phyloP scores from a whole-genome alignment of 1,139 yeast genomes.

The Geotrichum armillariae region DNA sequence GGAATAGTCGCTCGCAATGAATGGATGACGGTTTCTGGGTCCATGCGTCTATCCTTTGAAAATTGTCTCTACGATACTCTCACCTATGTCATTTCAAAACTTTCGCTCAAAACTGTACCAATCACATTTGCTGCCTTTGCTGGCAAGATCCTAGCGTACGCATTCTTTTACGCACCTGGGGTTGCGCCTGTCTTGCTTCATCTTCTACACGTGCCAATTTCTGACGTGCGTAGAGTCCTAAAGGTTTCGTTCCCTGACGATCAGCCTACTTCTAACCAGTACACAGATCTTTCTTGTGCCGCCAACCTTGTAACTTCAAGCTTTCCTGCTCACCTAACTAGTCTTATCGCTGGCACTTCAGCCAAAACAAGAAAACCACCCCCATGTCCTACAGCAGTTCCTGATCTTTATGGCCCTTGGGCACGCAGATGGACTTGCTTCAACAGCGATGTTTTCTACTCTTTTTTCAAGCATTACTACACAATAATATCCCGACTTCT shows the following conservation, averaged over 20 bases:
- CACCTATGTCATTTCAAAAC: conserved; percentile 53
- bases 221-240: conserved; percentile 38
- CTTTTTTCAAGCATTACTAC: conserved; percentile 71
- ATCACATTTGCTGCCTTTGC: conserved; percentile 66
- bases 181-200: conserved; percentile 64
- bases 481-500: conserved; percentile 34
- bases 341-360: conserved; percentile 28
- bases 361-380: conserved; percentile 13
- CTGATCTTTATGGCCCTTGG: conserved; percentile 64
- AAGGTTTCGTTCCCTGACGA: conserved; percentile 33
- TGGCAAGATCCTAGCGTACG: conserved; percentile 76
- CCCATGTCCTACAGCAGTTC: conserved; percentile 3
- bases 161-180: conserved; percentile 60
- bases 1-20: conserved; percentile 63
- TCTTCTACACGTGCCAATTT: conserved; percentile 53
- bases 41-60: conserved; percentile 16
- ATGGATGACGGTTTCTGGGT: conserved; percentile 45
- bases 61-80: conserved; percentile 49
- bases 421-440: conserved; percentile 60
- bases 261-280: conserved; percentile 11
- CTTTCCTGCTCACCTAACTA: conserved; percentile 32
- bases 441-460: conserved; percentile 59
- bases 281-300: conserved; percentile 22
- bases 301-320: conserved; percentile 27
- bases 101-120: conserved; percentile 56